Conservation (phyloP, 1,139 yeast species). For the Debaryomyces udenii region DNA sequence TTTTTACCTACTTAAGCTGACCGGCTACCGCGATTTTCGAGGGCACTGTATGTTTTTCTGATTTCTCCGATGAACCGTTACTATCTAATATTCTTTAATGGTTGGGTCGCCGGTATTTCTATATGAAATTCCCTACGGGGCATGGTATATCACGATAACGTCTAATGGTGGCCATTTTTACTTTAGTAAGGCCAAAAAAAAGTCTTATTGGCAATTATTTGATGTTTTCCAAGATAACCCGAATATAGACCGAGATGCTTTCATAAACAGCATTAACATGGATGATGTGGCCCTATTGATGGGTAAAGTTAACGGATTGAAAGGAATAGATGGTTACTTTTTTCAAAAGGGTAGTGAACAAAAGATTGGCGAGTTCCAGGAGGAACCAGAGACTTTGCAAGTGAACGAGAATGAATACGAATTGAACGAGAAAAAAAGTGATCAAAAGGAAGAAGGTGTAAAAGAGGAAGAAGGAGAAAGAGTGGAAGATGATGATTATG, state of each 20-base stretch:
- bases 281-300: slow-evolving; percentile 36
- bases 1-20: background rate
- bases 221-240: slow-evolving; percentile 24
- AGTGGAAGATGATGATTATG: slow-evolving; percentile 10
- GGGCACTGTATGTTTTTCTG: background rate
- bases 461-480: slow-evolving; percentile 10
- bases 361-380: background rate
- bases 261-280: slow-evolving; percentile 27
- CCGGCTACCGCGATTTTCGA: background rate
- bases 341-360: background rate
- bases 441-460: slow-evolving; percentile 4
- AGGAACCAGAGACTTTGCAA: slow-evolving; percentile 1
- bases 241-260: slow-evolving; percentile 20
- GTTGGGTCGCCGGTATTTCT: slow-evolving; percentile 19
- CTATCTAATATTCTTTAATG: background rate
- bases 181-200: slow-evolving; percentile 23
- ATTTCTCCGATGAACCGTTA: background rate
- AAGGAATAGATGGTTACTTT: slow-evolving; percentile 12
- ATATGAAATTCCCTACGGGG: slow-evolving; percentile 24
- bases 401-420: slow-evolving; percentile 10
- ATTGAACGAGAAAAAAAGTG: slow-evolving; percentile 4
- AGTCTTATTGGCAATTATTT: slow-evolving; percentile 39
- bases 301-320: slow-evolving; percentile 36
- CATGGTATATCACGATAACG: slow-evolving; percentile 38
- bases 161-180: slow-evolving; percentile 35